Conservation (phyloP, 441 rosid species). For the Adansonia grandidieri region DNA sequence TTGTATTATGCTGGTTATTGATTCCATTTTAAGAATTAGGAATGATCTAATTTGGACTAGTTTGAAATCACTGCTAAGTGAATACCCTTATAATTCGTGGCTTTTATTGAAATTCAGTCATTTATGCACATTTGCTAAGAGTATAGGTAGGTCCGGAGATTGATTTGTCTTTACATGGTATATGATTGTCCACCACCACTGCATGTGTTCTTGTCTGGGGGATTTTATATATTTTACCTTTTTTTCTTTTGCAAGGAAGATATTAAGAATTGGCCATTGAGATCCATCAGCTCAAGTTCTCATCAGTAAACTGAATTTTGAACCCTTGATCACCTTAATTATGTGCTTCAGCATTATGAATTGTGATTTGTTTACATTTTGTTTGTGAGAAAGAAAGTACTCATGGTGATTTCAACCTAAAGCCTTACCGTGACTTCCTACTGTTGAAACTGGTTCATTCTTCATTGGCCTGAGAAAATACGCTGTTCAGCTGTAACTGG, state of each 20-base stretch:
- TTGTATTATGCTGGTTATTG: neutral
- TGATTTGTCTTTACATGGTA: conserved; percentile 25
- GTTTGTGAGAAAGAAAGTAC: neutral
- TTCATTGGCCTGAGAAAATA: conserved; percentile 2
- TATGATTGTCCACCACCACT: neutral
- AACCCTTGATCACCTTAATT: neutral
- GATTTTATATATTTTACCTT: neutral
- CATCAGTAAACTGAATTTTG: neutral
- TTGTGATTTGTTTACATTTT: neutral
- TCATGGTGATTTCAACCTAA: neutral
- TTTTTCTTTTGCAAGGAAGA: neutral
- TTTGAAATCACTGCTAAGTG: neutral
- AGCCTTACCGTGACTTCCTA: neutral
- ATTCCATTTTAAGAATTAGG: neutral
- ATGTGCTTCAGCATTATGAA: neutral
- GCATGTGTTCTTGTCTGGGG: conserved; percentile 14
- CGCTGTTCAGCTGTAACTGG: neutral
- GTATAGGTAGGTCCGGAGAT: neutral
- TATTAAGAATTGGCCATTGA: neutral
- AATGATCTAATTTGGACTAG: conserved; percentile 21
- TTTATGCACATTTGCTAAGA: conserved; percentile 21
- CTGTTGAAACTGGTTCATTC: conserved; percentile 1
- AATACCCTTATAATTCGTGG: conserved; percentile 5
- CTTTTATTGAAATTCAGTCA: conserved; percentile 10
- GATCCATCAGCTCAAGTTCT: neutral